Percentiles rank a stretch among this genome's conserved stretches.
Conservation (phyloP, 805 yeast species). For the Diddensiella santjacobensis region DNA sequence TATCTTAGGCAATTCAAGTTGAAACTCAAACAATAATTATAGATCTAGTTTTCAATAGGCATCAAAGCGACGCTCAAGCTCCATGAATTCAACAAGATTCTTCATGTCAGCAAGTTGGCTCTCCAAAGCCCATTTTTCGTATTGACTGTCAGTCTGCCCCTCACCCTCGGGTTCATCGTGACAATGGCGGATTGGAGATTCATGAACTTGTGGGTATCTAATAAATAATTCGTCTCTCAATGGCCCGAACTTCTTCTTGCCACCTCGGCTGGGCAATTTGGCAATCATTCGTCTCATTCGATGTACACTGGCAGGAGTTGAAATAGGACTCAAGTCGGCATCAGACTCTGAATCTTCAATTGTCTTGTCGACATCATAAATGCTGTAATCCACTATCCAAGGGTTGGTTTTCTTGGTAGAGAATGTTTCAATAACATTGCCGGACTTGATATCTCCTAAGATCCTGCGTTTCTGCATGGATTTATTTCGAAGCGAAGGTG, state of each 20-base stretch:
- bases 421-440: background rate
- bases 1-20: constrained; percentile 22
- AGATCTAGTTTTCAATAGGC: too few species aligned
- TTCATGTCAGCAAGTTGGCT: constrained; percentile 13
- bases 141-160: background rate
- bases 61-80: constrained; percentile 19
- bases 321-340: background rate
- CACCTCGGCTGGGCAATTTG: constrained; percentile 7
- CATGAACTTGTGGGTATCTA: constrained; percentile 4
- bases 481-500: constrained; percentile 13
- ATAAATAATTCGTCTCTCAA: constrained; percentile 9
- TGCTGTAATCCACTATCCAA: constrained; percentile 3
- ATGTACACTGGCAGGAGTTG: constrained; percentile 9
- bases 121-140: constrained; percentile 14
- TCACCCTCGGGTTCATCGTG: constrained; percentile 1
- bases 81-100: constrained; percentile 20
- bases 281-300: constrained; percentile 3
- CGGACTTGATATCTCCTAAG: constrained; percentile 4
- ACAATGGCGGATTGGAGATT: background rate
- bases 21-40: constrained; percentile 1
- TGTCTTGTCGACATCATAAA: background rate
- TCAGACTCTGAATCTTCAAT: background rate
- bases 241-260: constrained; percentile 8
- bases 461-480: constrained; percentile 12
- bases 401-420: background rate